Evolutionary conservation across 495 filamentous ascomycete species (phyloP).

Genomic region (Hyaloscypha hepaticicola): DNA sequence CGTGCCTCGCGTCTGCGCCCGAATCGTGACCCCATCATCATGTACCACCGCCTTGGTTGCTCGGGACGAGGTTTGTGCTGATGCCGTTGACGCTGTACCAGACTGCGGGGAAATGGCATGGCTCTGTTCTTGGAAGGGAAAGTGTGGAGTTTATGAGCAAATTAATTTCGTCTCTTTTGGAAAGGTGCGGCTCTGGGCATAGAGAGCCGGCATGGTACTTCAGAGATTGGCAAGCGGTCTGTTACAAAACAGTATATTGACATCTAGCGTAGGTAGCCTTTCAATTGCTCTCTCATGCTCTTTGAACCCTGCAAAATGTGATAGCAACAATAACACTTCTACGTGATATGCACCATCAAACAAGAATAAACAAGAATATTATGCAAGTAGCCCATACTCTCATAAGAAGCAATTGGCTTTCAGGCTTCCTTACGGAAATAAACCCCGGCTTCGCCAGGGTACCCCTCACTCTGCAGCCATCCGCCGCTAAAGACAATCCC

Average conservation of each 20-base stretch:
- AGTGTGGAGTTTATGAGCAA: not conserved
- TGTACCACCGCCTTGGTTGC: not conserved
- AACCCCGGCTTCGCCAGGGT: not conserved
- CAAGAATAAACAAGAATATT: no score
- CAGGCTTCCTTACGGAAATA: no score
- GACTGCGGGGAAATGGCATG: not conserved
- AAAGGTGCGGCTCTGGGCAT: not conserved
- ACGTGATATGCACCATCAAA: not conserved
- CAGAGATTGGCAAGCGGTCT: not conserved
- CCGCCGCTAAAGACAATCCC: conserved; percentile 10
- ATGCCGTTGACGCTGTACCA: not conserved
- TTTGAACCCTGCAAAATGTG: not conserved
- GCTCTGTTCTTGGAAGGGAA: not conserved
- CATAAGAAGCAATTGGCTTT: no score
- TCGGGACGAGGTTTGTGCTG: not conserved
- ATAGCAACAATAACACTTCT: not conserved
- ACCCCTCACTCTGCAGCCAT: conserved; percentile 12
- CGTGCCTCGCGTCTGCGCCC: not conserved
- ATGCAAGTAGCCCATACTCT: no score
- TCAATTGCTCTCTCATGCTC: conserved; percentile 11
- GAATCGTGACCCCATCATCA: not conserved
- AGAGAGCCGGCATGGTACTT: not conserved
- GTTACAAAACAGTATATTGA: not conserved
- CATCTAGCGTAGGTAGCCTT: not conserved
- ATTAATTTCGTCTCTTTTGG: not conserved